A percentile compares a stretch with the other conserved stretches of the same genome.
phyloP scores from a whole-genome alignment of 371 early-diverging fungal genomes.

The Syncephalis plumigaleata region DNA sequence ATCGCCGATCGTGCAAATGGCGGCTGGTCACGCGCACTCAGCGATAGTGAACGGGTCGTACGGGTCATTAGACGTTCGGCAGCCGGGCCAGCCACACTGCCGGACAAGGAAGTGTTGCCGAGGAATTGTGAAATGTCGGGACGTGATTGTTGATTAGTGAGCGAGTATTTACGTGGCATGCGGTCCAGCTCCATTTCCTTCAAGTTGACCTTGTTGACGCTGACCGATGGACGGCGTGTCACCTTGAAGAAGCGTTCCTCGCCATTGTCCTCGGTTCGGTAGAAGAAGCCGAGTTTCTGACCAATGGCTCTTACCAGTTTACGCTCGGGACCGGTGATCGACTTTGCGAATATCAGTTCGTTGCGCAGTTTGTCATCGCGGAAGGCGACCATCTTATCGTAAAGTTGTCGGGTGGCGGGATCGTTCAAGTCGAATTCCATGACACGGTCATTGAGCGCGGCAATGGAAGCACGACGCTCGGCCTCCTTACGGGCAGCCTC shows the following conservation, averaged over 20 bases:
- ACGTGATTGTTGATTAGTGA: too few species aligned
- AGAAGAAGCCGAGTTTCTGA: constrained; percentile 26
- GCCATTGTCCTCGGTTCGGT: constrained; percentile 32
- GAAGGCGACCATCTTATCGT: constrained; percentile 45
- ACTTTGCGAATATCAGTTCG: constrained; percentile 34
- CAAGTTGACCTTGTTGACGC: too few species aligned
- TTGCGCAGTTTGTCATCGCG: constrained; percentile 39
- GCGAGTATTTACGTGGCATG: too few species aligned
- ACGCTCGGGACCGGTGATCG: constrained; percentile 24
- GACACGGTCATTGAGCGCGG: neutral
- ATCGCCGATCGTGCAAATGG: too few species aligned
- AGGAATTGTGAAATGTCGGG: too few species aligned
- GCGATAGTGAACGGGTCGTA: too few species aligned
- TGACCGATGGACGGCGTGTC: neutral
- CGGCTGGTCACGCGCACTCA: too few species aligned
- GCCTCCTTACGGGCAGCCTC: neutral
- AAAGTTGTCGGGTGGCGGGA: constrained; percentile 41
- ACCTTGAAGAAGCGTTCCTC: neutral
- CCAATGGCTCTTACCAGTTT: constrained; percentile 31
- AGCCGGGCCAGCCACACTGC: too few species aligned
- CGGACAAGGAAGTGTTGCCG: too few species aligned
- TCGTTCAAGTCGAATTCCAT: constrained; percentile 41
- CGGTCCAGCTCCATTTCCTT: too few species aligned
- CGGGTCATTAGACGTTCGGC: too few species aligned
- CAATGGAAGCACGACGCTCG: neutral